Evolutionary conservation across 2,329 filamentous ascomycete genomes (phyloP).

Genomic region (Ophiostoma triangulosporum): DNA sequence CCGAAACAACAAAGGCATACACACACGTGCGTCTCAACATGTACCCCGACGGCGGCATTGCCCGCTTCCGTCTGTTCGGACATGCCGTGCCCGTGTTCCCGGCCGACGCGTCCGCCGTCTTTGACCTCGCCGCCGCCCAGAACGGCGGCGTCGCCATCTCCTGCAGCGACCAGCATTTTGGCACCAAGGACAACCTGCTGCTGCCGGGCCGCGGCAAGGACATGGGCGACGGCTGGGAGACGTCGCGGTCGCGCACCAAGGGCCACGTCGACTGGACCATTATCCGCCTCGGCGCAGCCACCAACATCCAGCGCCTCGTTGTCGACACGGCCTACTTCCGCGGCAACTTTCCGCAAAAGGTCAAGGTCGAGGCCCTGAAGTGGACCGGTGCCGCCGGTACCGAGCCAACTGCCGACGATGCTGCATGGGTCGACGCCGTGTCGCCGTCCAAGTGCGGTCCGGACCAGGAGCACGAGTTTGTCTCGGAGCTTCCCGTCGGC

Average conservation of each 20-base stretch:
- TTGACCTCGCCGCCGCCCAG: slow-evolving; percentile 65
- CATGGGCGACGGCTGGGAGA: slow-evolving; percentile 87
- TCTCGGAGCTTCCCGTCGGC: slow-evolving; percentile 35
- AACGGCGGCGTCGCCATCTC: slow-evolving; percentile 64
- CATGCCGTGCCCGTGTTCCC: slow-evolving; percentile 66
- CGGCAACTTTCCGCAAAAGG: slow-evolving; percentile 70
- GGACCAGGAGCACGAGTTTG: slow-evolving; percentile 59
- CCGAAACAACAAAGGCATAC: slow-evolving; percentile 50
- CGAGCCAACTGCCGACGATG: slow-evolving; percentile 42
- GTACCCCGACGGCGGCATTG: slow-evolving; percentile 78
- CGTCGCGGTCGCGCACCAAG: slow-evolving; percentile 56
- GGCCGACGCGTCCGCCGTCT: slow-evolving; percentile 45
- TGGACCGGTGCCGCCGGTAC: slow-evolving; percentile 40
- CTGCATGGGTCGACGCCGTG: slow-evolving; percentile 53
- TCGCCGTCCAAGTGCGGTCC: slow-evolving; percentile 55
- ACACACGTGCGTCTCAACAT: slow-evolving; percentile 72
- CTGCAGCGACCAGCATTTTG: slow-evolving; percentile 76
- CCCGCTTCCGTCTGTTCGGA: slow-evolving; percentile 65
- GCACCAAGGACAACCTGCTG: slow-evolving; percentile 42
- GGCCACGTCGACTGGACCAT: slow-evolving; percentile 73
- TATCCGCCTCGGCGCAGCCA: slow-evolving; percentile 55
- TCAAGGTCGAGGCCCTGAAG: slow-evolving; percentile 50
- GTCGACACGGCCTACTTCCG: slow-evolving; percentile 75
- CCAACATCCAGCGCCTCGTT: slow-evolving; percentile 50
- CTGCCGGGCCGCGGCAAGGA: slow-evolving; percentile 42